phyloP scores from a whole-genome alignment of 2,329 filamentous ascomycete species.

The Chaetomium sp. region DNA sequence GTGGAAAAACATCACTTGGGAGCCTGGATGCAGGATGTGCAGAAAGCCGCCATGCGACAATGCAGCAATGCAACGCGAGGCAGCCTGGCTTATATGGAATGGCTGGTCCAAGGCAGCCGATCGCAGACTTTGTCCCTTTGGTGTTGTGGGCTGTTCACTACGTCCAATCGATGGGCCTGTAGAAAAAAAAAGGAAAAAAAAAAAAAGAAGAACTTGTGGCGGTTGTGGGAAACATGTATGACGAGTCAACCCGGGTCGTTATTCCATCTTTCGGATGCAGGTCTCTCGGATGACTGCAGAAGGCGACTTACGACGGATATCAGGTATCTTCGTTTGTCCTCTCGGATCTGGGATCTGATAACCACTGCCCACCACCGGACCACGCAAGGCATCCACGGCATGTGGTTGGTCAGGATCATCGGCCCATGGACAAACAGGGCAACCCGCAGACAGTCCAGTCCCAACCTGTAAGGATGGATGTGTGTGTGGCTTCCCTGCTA shows the following conservation, averaged over 20 bases:
- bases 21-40: slow-evolving; percentile 14
- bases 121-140: neutral
- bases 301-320: neutral
- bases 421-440: slow-evolving; percentile 2
- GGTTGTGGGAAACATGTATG: neutral
- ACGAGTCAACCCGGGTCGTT: neutral
- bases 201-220: neutral
- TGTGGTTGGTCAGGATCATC: slow-evolving; percentile 2
- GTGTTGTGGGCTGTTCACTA: neutral
- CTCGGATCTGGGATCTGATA: neutral
- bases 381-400: neutral
- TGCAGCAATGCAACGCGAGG: slow-evolving; percentile 8
- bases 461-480: too few species aligned
- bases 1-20: neutral
- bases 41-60: slow-evolving; percentile 2
- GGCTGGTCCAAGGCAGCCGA: neutral
- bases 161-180: neutral
- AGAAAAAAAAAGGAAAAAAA: neutral
- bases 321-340: neutral
- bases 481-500: too few species aligned
- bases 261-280: neutral
- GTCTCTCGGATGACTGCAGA: neutral
- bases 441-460: neutral
- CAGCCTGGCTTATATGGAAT: slow-evolving; percentile 9
- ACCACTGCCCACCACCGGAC: neutral